A percentile compares a stretch with the other conserved stretches of the same genome.
phyloP scores from a whole-genome alignment of 306 rosid species.

The Astragalus membranaceus region DNA sequence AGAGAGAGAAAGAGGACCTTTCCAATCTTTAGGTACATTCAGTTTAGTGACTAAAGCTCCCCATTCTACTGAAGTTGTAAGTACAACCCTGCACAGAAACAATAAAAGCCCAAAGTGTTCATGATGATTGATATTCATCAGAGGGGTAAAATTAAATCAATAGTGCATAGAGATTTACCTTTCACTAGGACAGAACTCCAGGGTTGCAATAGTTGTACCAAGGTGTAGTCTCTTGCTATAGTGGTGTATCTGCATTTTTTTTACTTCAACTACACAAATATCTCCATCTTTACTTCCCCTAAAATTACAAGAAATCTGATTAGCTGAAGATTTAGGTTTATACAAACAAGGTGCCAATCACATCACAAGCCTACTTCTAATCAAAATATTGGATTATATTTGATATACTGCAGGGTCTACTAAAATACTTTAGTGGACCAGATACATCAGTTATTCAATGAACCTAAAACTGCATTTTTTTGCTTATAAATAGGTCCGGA shows the following conservation, averaged over 20 bases:
- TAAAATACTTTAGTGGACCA: neutral
- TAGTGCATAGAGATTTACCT: conserved; percentile 39
- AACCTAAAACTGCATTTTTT: too few relatives aligned
- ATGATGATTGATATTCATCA: neutral
- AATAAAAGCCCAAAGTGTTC: neutral
- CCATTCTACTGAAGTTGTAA: conserved; percentile 76
- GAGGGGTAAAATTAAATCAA: neutral
- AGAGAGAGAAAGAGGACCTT: conserved; percentile 48
- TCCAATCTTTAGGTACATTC: conserved; percentile 92
- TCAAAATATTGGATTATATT: neutral
- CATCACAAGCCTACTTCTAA: conserved; percentile 2
- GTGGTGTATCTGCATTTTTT: conserved; percentile 86
- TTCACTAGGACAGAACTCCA: conserved; percentile 86
- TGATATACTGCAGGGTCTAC: neutral
- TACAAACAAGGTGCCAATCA: neutral
- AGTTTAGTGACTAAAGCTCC: conserved; percentile 85
- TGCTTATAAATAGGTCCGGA: too few relatives aligned
- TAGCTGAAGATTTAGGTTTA: neutral
- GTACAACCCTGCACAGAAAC: conserved; percentile 57
- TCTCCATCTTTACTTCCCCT: conserved; percentile 98
- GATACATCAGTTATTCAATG: too few relatives aligned
- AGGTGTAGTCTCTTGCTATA: conserved; percentile 82
- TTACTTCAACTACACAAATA: conserved; percentile 72
- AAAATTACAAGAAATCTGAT: conserved; percentile 7
- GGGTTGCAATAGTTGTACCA: conserved; percentile 65